Evolutionary conservation across 441 rosid genomes (phyloP).

Genomic region (Flueggea neowawraea): DNA sequence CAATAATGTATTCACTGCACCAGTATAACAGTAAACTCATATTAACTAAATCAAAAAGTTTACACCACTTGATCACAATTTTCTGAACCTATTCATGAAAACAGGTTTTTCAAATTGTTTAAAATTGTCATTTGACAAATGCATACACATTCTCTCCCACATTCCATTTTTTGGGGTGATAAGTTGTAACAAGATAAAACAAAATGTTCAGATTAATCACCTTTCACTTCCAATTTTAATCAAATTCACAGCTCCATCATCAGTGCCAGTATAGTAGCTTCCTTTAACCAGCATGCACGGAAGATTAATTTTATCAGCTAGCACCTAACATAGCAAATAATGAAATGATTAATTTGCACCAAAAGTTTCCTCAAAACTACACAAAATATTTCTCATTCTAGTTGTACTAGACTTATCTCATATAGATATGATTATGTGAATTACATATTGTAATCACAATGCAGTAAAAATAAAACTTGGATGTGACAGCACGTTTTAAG

Average conservation of each 20-base stretch:
- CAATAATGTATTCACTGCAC: constrained; percentile 94
- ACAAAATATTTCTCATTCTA: background rate
- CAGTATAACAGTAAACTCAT: constrained; percentile 18
- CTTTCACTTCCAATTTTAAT: constrained; percentile 72
- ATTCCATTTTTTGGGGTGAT: background rate
- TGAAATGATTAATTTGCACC: constrained; percentile 14
- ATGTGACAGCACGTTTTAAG: background rate
- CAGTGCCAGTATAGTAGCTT: constrained; percentile 97
- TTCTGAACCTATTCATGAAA: too few relatives aligned
- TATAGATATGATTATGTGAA: too few relatives aligned
- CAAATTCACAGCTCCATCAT: constrained; percentile 96
- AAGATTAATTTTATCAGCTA: constrained; percentile 86
- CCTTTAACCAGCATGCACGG: constrained; percentile 98
- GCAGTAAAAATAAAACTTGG: background rate
- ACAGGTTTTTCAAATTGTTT: background rate
- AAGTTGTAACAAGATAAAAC: background rate
- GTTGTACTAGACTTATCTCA: too few relatives aligned
- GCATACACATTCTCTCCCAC: background rate
- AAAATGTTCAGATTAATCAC: constrained; percentile 27
- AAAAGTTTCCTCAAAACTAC: constrained; percentile 2
- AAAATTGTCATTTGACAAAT: background rate
- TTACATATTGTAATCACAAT: too few relatives aligned
- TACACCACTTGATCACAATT: background rate
- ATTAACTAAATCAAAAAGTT: constrained; percentile 11
- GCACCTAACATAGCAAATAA: constrained; percentile 53